phyloP scores from a whole-genome alignment of 2,329 filamentous ascomycete genomes.

The Stachybotrys elegans region DNA sequence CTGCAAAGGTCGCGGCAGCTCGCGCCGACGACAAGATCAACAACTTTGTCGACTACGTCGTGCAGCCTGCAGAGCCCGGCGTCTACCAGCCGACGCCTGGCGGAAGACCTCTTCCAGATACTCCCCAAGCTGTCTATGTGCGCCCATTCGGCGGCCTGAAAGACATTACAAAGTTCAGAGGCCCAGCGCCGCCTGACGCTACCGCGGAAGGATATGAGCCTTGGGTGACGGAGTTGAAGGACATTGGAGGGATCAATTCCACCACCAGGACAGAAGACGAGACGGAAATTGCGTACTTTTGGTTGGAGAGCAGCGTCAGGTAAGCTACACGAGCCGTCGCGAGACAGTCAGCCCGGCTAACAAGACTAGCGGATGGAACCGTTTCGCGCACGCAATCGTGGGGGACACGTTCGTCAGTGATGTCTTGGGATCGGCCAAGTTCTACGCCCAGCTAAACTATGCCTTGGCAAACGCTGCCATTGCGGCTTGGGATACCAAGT shows the following conservation, averaged over 20 bases:
- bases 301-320: constrained; percentile 8
- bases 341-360: too few relatives aligned
- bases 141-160: constrained; percentile 8
- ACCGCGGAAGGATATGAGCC: constrained; percentile 6
- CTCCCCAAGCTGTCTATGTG: constrained; percentile 5
- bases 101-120: constrained; percentile 6
- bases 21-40: constrained; percentile 5
- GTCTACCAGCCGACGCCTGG: constrained; percentile 5
- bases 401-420: constrained; percentile 5
- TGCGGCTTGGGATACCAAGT: constrained; percentile 8
- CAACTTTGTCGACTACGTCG: constrained; percentile 8
- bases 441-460: constrained; percentile 11
- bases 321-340: too few relatives aligned
- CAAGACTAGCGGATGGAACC: constrained; percentile 8
- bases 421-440: constrained; percentile 7
- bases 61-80: constrained; percentile 1
- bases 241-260: constrained; percentile 4
- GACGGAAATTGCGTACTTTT: constrained; percentile 11
- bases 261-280: constrained; percentile 6
- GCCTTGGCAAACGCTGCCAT: constrained; percentile 10
- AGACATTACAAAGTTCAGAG: constrained; percentile 6
- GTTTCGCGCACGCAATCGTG: constrained; percentile 6
- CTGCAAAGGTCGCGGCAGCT: constrained; percentile 2
- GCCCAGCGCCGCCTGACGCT: constrained; percentile 6
- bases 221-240: constrained; percentile 5